Evolutionary conservation across 352 stramenopile species (phyloP), one percentile per base, ranked within the genome.

Genomic region (Globisporangium polare): DNA sequence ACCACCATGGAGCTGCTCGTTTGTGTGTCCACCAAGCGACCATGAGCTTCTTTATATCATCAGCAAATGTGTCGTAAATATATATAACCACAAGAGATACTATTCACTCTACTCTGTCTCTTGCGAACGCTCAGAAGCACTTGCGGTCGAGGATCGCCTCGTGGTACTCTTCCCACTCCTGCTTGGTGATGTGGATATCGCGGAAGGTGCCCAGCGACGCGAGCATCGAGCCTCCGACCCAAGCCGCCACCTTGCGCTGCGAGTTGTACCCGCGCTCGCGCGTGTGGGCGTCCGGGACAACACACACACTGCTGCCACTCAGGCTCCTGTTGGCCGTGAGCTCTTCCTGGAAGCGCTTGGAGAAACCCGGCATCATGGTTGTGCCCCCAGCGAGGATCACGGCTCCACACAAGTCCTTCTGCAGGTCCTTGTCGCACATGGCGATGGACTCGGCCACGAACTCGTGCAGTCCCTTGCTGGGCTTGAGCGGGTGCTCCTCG

Each of bases 111-210:
- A 12, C 8, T 37, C 13, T 1, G 5, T 18, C 20, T 27, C 10
- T 37, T 15, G 17, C 63, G 15, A 2, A 22, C 42, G 7, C 31
- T 67, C 58, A 94, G 66, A 93, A 93, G 63, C 83, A 92, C 59
- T 96, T 96, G 17, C 80, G 77, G 62, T 92, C 78, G 52, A 95
- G 65, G 46, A 96, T 94, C 35, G 77, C 72, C 55, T 92, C 83
- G 58, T 94, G 84, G 64, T 94, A 90, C 64, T 96, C 88, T 72
- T 96, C 87, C 87, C 86, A 96, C 62, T 96, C 88, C 53, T 93
- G 83, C 27, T 91, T 90, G 15, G 80, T 92, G 70, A 96, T 92
- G 63, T 92, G 80, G 51, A 96, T 89, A 42, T 96, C 80, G 6
- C 78, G 84, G 62, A 96, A 97, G 22, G 90, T 96, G 18, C 88